A percentile compares a stretch with the other conserved stretches of the same genome.
Conservation (phyloP, 2,329 filamentous ascomycete genomes). For the Diaporthe longicolla region DNA sequence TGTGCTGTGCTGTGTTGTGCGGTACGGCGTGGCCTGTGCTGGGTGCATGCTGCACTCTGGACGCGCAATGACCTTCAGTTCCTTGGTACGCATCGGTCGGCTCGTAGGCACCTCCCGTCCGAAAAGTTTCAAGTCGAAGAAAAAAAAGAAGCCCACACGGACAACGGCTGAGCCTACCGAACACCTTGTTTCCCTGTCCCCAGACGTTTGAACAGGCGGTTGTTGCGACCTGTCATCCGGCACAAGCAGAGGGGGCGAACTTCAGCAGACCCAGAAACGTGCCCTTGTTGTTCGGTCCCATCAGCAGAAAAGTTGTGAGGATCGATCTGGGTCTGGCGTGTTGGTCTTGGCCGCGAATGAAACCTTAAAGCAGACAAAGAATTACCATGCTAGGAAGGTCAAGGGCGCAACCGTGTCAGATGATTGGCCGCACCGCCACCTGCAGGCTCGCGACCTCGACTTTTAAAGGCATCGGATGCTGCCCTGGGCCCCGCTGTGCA, state of each 20-base stretch:
- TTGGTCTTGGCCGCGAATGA: conserved; percentile 18
- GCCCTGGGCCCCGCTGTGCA: conserved; percentile 23
- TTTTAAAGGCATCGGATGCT: conserved; percentile 34
- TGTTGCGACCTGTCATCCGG: conserved; percentile 31
- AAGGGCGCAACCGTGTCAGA: conserved; percentile 31
- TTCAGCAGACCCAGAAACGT: conserved; percentile 7
- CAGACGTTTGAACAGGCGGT: conserved; percentile 13
- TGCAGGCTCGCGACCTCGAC: conserved; percentile 36
- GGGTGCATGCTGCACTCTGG: neutral
- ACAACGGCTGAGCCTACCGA: conserved; percentile 22
- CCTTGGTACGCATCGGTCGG: conserved; percentile 6
- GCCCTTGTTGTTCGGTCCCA: conserved; percentile 10
- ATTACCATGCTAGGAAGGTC: conserved; percentile 35
- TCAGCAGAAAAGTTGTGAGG: neutral
- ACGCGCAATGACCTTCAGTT: conserved; percentile 23
- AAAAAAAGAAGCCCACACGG: neutral
- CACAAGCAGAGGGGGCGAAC: conserved; percentile 12
- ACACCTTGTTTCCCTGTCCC: conserved; percentile 14
- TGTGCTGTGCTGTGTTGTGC: neutral
- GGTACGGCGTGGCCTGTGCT: neutral
- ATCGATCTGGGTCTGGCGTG: conserved; percentile 16
- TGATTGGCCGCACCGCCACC: conserved; percentile 30
- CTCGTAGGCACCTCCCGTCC: neutral
- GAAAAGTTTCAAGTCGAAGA: conserved; percentile 12
- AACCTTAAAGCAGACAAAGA: conserved; percentile 26